These are phyloP conservation scores for Dichotomopilus funicola DNA, from an alignment of 2,329 filamentous ascomycete species.

Conservation along the genomic window DNA sequence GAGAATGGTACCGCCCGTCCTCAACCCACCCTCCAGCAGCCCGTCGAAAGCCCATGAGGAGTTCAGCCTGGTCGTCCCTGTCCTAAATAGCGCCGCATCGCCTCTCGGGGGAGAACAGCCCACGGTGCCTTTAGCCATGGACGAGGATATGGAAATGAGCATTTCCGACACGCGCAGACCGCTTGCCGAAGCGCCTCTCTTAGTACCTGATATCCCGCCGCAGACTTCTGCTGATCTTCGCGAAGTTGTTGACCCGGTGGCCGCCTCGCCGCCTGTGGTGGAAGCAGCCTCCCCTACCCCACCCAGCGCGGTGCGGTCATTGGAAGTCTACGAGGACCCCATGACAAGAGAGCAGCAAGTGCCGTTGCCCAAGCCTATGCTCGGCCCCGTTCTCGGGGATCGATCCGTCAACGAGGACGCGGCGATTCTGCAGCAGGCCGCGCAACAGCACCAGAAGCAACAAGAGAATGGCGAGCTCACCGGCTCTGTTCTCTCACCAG, in stretches of 20 bases:
- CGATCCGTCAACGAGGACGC: conserved; percentile 54
- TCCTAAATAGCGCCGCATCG: conserved; percentile 29
- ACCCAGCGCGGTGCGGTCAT: conserved; percentile 21
- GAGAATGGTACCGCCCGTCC: conserved; percentile 23
- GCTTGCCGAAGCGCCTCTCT: neutral
- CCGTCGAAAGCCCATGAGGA: conserved; percentile 47
- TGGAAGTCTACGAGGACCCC: conserved; percentile 59
- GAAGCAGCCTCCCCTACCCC: conserved; percentile 11
- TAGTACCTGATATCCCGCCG: neutral
- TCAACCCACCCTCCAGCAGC: conserved; percentile 29
- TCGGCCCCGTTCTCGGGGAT: conserved; percentile 51
- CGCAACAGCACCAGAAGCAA: neutral
- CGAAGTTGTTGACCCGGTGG: neutral
- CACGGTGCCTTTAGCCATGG: conserved; percentile 5
- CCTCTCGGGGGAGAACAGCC: conserved; percentile 9
- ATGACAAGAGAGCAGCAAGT: conserved; percentile 44
- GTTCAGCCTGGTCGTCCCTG: conserved; percentile 47
- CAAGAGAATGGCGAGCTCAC: conserved; percentile 15
- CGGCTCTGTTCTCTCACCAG: conserved; percentile 34
- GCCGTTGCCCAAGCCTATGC: conserved; percentile 38
- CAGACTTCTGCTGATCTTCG: neutral
- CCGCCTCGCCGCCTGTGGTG: neutral
- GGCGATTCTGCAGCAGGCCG: conserved; percentile 27
- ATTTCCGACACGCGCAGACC: conserved; percentile 26
- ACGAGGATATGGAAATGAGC: conserved; percentile 4